These are phyloP conservation scores for Yamadazyma jaroonii DNA, from an alignment of 1,139 yeast species.

Conservation along the genomic window DNA sequence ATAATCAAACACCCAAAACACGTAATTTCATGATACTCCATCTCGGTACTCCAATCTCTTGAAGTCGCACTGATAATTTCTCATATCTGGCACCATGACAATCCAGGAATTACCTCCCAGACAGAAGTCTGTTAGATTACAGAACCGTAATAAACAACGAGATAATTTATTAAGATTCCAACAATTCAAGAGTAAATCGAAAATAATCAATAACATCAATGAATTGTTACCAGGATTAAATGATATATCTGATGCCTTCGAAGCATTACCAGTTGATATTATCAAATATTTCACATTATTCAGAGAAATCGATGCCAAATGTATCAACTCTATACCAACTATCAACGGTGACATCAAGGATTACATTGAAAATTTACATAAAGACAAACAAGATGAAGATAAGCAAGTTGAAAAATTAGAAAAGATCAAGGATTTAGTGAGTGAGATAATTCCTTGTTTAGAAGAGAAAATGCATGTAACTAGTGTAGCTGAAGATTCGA, in stretches of 20 bases:
- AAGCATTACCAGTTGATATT: constrained; percentile 83
- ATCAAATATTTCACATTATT: constrained; percentile 82
- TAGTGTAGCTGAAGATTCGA: constrained; percentile 80
- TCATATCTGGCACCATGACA: constrained; percentile 17
- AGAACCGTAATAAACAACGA: constrained; percentile 27
- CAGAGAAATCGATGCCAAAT: constrained; percentile 93
- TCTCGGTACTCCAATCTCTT: too few relatives aligned
- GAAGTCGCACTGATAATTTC: neutral
- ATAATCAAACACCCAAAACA: too few relatives aligned
- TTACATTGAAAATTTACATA: constrained; percentile 49
- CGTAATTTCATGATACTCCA: too few relatives aligned
- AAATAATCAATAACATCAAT: constrained; percentile 31
- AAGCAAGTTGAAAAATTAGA: constrained; percentile 19
- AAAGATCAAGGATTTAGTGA: constrained; percentile 46
- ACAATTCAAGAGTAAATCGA: constrained; percentile 34
- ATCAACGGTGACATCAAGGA: constrained; percentile 56
- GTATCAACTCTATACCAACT: constrained; percentile 71
- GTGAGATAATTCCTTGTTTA: constrained; percentile 83
- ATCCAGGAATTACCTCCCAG: constrained; percentile 44
- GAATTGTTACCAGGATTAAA: constrained; percentile 81
- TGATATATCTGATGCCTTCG: constrained; percentile 87
- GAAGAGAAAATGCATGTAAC: constrained; percentile 99
- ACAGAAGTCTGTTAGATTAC: constrained; percentile 47
- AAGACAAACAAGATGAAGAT: constrained; percentile 8
- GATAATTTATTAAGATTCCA: constrained; percentile 25